Evolutionary conservation across 441 rosid genomes (phyloP).

Genomic region (Biscutella laevigata): DNA sequence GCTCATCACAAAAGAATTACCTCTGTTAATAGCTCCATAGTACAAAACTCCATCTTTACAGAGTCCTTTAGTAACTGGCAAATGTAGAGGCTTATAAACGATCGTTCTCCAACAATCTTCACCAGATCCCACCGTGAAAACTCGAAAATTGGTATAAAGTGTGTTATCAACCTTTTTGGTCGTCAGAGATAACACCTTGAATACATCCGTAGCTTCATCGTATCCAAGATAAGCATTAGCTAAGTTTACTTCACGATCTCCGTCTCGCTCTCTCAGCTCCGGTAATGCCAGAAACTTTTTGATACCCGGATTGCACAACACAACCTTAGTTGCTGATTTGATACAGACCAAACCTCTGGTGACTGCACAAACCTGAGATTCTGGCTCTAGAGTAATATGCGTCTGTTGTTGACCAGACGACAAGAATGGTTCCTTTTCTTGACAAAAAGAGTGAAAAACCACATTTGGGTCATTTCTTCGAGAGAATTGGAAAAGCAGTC

Average conservation of each 20-base stretch:
- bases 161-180: no score
- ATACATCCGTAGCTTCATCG: neutral
- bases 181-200: slow-evolving; percentile 1
- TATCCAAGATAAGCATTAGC: neutral
- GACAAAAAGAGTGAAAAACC: no score
- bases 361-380: no score
- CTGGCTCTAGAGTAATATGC: no score
- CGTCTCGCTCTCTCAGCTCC: no score
- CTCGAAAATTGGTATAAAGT: neutral
- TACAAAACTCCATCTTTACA: no score
- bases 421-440: no score
- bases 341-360: neutral
- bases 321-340: neutral
- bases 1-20: neutral
- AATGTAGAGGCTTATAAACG: neutral
- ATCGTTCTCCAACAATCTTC: neutral
- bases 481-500: no score
- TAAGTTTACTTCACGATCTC: neutral
- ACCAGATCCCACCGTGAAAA: neutral
- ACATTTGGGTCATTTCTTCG: no score
- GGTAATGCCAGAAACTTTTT: neutral
- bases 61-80: no score
- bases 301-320: neutral
- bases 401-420: no score
- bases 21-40: no score